A percentile compares a stretch with the other conserved stretches of the same genome.
These are phyloP conservation scores for Chloromonas sp. DNA, from an alignment of 163 green algal genomes.

Conservation along the genomic window DNA sequence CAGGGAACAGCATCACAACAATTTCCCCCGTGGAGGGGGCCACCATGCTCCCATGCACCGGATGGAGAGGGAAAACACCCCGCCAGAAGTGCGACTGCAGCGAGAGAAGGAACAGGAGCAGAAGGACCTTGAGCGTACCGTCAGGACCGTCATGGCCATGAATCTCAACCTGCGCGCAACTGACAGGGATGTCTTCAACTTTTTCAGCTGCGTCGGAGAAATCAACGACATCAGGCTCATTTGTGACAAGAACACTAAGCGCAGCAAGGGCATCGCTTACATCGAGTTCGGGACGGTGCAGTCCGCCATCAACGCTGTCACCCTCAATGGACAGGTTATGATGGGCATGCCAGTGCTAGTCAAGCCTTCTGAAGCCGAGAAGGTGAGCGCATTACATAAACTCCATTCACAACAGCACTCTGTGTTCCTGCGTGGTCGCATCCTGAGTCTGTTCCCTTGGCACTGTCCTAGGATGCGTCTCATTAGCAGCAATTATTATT, in stretches of 20 bases:
- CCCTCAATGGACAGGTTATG: slow-evolving; percentile 79
- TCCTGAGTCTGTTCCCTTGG: background rate
- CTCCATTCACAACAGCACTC: background rate
- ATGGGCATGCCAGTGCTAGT: slow-evolving; percentile 88
- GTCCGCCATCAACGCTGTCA: slow-evolving; percentile 73
- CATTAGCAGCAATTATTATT: slow-evolving; percentile 29
- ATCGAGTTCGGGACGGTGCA: slow-evolving; percentile 76
- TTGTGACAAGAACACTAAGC: slow-evolving; percentile 83
- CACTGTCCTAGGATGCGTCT: slow-evolving; percentile 39
- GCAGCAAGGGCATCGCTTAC: slow-evolving; percentile 92
- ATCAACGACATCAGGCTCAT: slow-evolving; percentile 93
- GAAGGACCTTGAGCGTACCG: slow-evolving; percentile 66
- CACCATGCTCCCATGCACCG: slow-evolving; percentile 3
- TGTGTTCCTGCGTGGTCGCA: background rate
- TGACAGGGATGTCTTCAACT: slow-evolving; percentile 59
- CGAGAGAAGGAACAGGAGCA: slow-evolving; percentile 39
- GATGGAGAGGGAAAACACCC: slow-evolving; percentile 38
- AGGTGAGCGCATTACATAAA: slow-evolving; percentile 8
- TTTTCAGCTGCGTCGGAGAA: slow-evolving; percentile 73
- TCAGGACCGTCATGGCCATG: slow-evolving; percentile 85
- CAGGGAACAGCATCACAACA: no score
- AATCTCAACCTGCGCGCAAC: slow-evolving; percentile 82
- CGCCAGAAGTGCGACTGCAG: slow-evolving; percentile 48
- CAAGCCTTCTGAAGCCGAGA: slow-evolving; percentile 85
- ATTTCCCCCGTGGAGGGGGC: background rate